Evolutionary conservation across 192 early-diverging fungal species (phyloP).

Genomic region (Mycoemilia scoparia): DNA sequence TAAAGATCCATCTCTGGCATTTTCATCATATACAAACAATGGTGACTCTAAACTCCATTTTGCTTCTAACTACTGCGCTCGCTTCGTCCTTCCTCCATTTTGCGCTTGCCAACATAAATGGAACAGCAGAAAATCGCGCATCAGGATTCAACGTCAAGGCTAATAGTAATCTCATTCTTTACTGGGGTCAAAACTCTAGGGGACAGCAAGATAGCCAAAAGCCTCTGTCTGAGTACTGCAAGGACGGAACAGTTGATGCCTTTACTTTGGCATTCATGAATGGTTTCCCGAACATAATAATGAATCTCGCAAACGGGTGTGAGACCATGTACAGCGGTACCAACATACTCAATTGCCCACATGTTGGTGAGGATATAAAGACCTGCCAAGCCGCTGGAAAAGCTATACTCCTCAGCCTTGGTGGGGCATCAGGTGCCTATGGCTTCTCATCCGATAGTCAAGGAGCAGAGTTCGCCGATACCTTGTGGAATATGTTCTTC

Average conservation of each 20-base stretch:
- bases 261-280: slow-evolving; percentile 40
- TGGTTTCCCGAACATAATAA: slow-evolving; percentile 31
- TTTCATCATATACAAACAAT: too few relatives aligned
- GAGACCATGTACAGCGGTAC: slow-evolving; percentile 31
- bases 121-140: too few relatives aligned
- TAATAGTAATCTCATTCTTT: slow-evolving; percentile 25
- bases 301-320: slow-evolving; percentile 38
- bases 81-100: too few relatives aligned
- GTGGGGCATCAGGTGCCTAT: slow-evolving; percentile 42
- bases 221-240: slow-evolving; percentile 34
- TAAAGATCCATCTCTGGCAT: too few relatives aligned
- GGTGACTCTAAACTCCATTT: too few relatives aligned
- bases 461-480: slow-evolving; percentile 32
- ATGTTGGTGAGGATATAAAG: slow-evolving; percentile 39
- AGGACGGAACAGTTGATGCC: slow-evolving; percentile 35
- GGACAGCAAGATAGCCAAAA: slow-evolving; percentile 26
- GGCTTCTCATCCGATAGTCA: slow-evolving; percentile 28
- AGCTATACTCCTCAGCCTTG: slow-evolving; percentile 39
- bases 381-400: slow-evolving; percentile 47
- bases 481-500: slow-evolving; percentile 39
- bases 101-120: too few relatives aligned
- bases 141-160: slow-evolving; percentile 16
- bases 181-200: slow-evolving; percentile 31
- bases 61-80: too few relatives aligned
- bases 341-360: slow-evolving; percentile 33